A percentile compares a stretch with the other conserved stretches of the same genome.
Evolutionary conservation across 164 flowering plant species (phyloP).

Genomic region (Umbilicus rupestris): DNA sequence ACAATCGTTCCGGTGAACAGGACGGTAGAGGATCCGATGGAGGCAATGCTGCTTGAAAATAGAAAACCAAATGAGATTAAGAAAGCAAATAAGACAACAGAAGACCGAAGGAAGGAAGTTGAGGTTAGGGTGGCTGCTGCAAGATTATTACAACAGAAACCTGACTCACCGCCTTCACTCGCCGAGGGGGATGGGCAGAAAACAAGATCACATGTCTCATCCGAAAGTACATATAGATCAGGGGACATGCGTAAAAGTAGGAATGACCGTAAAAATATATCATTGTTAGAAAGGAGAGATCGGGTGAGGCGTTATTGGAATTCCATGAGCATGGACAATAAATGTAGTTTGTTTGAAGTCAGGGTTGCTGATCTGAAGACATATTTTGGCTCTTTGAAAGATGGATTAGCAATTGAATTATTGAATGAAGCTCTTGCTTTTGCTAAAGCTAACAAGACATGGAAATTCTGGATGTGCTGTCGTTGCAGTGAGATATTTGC

Average conservation of each 20-base stretch:
- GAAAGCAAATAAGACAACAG: constrained; percentile 85
- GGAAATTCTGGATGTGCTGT: constrained; percentile 88
- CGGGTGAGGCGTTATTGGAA: constrained; percentile 66
- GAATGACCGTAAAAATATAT: constrained; percentile 35
- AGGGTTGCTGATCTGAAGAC: constrained; percentile 40
- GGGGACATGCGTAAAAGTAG: constrained; percentile 53
- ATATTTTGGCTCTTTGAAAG: constrained; percentile 48
- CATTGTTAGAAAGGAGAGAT: constrained; percentile 55
- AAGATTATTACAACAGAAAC: constrained; percentile 80
- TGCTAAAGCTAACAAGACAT: constrained; percentile 42
- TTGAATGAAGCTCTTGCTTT: constrained; percentile 59
- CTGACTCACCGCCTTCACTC: constrained; percentile 30
- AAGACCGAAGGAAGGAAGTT: constrained; percentile 89
- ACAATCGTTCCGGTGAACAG: constrained; percentile 71
- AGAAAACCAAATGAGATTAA: constrained; percentile 88
- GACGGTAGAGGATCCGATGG: constrained; percentile 81
- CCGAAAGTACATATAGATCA: constrained; percentile 28
- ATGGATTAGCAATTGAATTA: constrained; percentile 43
- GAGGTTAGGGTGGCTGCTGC: constrained; percentile 98
- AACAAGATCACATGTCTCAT: constrained; percentile 25
- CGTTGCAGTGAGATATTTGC: constrained; percentile 59
- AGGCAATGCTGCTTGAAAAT: constrained; percentile 46
- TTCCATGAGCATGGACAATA: constrained; percentile 46
- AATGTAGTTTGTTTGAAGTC: constrained; percentile 48
- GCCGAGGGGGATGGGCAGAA: constrained; percentile 33